Percentiles rank a stretch among this genome's conserved stretches.
Evolutionary conservation across 768 basidiomycete genomes (phyloP).

Genomic region (Rhizopogon salebrosus): DNA sequence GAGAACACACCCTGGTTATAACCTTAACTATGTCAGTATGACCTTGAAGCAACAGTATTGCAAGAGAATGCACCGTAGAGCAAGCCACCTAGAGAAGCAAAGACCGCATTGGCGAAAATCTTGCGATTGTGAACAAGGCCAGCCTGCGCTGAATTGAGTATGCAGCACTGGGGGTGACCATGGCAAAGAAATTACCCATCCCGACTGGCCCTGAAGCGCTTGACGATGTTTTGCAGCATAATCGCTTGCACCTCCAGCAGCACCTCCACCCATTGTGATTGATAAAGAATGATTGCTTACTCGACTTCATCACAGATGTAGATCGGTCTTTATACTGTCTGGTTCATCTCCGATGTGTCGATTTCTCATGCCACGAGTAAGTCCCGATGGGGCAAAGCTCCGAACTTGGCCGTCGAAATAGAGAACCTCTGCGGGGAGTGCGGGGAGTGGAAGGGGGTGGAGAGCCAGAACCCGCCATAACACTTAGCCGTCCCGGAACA

Average conservation of each 20-base stretch:
- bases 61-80: conserved; percentile 31
- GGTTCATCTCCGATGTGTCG: not conserved
- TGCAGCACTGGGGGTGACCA: not conserved
- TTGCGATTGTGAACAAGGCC: conserved; percentile 63
- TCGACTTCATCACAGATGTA: not conserved
- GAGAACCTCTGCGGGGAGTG: not conserved
- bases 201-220: conserved; percentile 57
- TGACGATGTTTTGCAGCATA: conserved; percentile 43
- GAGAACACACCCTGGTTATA: conserved; percentile 66
- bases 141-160: conserved; percentile 25
- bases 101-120: conserved; percentile 65
- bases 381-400: not conserved
- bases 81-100: conserved; percentile 75
- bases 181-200: conserved; percentile 46
- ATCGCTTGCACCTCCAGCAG: conserved; percentile 19
- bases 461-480: too few species aligned
- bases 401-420: not conserved
- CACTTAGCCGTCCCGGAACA: not conserved
- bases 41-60: not conserved
- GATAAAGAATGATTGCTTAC: not conserved
- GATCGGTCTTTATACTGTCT: not conserved
- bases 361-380: conserved; percentile 1
- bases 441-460: not conserved
- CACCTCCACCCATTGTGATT: conserved; percentile 41
- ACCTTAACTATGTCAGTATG: not conserved